These are phyloP conservation scores for Pyrenopolyporus hunteri DNA, from an alignment of 495 filamentous ascomycete genomes.

Conservation along the genomic window DNA sequence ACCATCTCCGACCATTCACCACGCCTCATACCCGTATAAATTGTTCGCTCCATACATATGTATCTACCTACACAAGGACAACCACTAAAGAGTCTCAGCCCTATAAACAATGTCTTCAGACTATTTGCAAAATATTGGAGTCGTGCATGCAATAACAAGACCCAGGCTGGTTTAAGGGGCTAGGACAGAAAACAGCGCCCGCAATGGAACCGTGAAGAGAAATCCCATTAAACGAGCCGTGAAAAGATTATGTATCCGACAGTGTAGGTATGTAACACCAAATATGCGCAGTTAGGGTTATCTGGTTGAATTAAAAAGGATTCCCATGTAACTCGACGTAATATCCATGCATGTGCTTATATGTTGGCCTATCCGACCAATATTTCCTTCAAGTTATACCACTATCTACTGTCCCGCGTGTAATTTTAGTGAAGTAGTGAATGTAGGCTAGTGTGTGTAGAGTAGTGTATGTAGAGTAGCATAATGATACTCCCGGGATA, in stretches of 20 bases:
- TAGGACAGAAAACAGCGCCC: neutral
- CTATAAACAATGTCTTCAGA: slow-evolving; percentile 22
- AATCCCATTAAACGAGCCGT: slow-evolving; percentile 8
- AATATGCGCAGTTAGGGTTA: neutral
- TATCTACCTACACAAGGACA: too few relatives aligned
- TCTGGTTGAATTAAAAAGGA: too few relatives aligned
- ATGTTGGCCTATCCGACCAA: too few relatives aligned
- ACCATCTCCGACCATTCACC: neutral
- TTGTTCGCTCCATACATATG: too few relatives aligned
- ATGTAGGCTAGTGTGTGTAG: too few relatives aligned
- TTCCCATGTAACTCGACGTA: too few relatives aligned
- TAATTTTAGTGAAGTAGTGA: too few relatives aligned
- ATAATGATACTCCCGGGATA: too few relatives aligned
- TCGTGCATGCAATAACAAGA: slow-evolving; percentile 11
- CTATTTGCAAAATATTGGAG: slow-evolving; percentile 34
- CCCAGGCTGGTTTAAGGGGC: slow-evolving; percentile 25
- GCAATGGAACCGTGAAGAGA: slow-evolving; percentile 23
- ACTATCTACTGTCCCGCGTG: neutral
- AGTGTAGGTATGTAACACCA: slow-evolving; percentile 17
- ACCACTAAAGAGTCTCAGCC: slow-evolving; percentile 15
- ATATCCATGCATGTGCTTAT: too few relatives aligned
- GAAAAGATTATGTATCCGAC: slow-evolving; percentile 15
- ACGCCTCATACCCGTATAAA: neutral
- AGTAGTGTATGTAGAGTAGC: too few relatives aligned
- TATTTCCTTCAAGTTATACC: neutral